Percentiles rank a stretch among this genome's conserved stretches.
Conservation (phyloP, 169 alveolate genomes). For the Cystoisospora suis region DNA sequence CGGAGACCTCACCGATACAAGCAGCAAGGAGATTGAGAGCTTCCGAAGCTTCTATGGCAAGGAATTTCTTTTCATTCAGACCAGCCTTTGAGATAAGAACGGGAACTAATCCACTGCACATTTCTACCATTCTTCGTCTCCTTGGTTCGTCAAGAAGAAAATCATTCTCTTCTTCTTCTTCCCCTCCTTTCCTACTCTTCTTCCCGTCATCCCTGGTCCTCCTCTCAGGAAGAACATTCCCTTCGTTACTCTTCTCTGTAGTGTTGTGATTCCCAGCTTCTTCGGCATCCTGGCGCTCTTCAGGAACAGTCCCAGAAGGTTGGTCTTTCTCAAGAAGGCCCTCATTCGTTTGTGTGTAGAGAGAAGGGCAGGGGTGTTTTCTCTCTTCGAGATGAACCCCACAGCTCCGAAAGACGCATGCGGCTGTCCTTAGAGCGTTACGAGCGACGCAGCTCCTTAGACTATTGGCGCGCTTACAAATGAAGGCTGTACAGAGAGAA, state of each 20-base stretch:
- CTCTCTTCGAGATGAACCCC: neutral
- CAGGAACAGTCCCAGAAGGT: no score
- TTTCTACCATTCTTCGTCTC: no score
- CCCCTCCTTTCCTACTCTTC: no score
- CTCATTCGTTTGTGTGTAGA: no score
- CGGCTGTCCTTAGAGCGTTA: conserved; percentile 1
- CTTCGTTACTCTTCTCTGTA: no score
- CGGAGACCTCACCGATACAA: neutral
- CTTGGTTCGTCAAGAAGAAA: no score
- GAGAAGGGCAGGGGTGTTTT: neutral
- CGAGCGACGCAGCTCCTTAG: conserved; percentile 31
- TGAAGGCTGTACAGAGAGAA: conserved; percentile 10
- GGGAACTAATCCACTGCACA: neutral
- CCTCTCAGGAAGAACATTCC: no score
- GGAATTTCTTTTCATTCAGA: neutral
- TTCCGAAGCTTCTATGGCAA: neutral
- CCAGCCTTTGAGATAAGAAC: neutral
- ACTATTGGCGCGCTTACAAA: neutral
- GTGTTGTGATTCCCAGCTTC: no score
- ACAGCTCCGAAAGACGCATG: neutral
- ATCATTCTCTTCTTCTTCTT: no score
- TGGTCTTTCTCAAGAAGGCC: no score
- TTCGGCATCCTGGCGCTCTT: no score
- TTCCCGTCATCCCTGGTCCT: no score
- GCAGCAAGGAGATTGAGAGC: neutral